Conservation (phyloP, 768 basidiomycete genomes). For the Fibroporia radiculosa region DNA sequence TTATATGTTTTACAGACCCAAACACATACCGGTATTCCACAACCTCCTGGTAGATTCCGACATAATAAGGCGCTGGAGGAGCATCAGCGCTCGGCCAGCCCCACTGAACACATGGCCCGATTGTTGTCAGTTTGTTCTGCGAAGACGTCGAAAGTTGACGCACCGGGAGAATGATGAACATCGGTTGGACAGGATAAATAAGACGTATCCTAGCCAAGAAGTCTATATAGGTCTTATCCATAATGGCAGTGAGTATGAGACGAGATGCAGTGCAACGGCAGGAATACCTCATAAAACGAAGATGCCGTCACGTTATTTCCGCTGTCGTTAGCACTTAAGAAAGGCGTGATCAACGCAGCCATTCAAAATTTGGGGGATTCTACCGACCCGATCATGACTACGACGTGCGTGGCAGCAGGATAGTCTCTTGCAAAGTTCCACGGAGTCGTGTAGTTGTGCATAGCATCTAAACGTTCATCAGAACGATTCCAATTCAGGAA, state of each 20-base stretch:
- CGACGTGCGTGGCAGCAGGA: conserved; percentile 41
- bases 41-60: conserved; percentile 38
- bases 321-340: conserved; percentile 44
- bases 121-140: too few species aligned
- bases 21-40: conserved; percentile 31
- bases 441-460: conserved; percentile 54
- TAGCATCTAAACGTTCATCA: too few species aligned
- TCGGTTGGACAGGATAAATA: conserved; percentile 36
- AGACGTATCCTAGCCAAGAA: conserved; percentile 39
- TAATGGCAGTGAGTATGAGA: conserved; percentile 34
- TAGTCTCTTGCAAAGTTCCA: conserved; percentile 46
- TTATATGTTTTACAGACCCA: too few species aligned
- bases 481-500: too few species aligned
- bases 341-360: background rate
- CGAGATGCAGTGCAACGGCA: too few species aligned
- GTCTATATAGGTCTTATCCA: conserved; percentile 41
- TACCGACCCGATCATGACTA: conserved; percentile 48
- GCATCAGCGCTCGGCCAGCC: conserved; percentile 50
- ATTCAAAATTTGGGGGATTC: background rate
- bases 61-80: conserved; percentile 36
- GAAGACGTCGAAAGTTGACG: too few species aligned
- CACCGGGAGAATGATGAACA: too few species aligned
- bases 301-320: too few species aligned
- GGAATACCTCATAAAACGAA: too few species aligned
- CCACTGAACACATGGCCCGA: conserved; percentile 52